A percentile compares a stretch with the other conserved stretches of the same genome.
phyloP scores from a whole-genome alignment of 1,284 basidiomycete genomes.

The Golubevia sp. region DNA sequence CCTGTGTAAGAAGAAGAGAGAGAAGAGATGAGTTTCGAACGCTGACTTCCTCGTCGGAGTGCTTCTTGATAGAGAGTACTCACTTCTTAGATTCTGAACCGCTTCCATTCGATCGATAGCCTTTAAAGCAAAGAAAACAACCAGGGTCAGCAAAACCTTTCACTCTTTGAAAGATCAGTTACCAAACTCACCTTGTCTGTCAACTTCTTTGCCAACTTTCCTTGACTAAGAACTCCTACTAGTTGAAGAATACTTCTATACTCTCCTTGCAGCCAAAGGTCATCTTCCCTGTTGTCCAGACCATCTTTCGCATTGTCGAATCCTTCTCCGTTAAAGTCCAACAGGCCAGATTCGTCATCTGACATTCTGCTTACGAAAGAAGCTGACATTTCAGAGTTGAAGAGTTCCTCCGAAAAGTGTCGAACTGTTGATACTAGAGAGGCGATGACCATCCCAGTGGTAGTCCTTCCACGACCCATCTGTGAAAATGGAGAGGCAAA shows the following conservation, averaged over 20 bases:
- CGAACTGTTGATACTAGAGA: conserved; percentile 48
- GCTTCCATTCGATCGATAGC: conserved; percentile 57
- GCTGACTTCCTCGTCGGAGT: too few relatives aligned
- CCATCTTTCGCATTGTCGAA: not conserved
- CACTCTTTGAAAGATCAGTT: too few relatives aligned
- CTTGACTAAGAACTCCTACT: conserved; percentile 82
- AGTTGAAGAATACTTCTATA: conserved; percentile 96
- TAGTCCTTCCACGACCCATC: conserved; percentile 59
- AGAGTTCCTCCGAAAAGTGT: conserved; percentile 36
- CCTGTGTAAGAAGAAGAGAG: conserved; percentile 1
- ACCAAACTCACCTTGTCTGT: conserved; percentile 80
- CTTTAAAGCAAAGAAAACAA: not conserved
- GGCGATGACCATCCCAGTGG: conserved; percentile 59
- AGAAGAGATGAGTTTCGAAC: too few relatives aligned
- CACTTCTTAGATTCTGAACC: conserved; percentile 53
- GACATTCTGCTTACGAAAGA: conserved; percentile 7
- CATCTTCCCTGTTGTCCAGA: conserved; percentile 61
- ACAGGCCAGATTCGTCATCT: conserved; percentile 8
- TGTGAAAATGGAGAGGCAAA: too few relatives aligned
- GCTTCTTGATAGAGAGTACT: too few relatives aligned
- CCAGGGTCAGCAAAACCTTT: too few relatives aligned
- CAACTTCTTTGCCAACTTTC: conserved; percentile 88
- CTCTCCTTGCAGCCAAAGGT: conserved; percentile 71
- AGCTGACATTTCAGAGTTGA: conserved; percentile 1
- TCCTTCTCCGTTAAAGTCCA: conserved; percentile 8